Conservation (phyloP, 2,329 filamentous ascomycete species). For the Chalara sp. region DNA sequence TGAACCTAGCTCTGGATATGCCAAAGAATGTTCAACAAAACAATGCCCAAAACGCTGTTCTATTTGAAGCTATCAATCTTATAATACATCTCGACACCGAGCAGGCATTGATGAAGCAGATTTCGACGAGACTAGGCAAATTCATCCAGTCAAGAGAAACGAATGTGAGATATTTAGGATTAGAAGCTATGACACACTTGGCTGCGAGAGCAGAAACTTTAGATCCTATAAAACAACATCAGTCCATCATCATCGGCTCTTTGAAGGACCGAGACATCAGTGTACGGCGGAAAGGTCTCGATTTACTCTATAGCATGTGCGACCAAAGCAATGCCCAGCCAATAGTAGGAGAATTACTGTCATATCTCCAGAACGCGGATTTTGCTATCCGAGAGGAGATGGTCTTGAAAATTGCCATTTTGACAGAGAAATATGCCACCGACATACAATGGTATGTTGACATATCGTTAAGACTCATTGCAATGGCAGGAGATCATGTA, state of each 20-base stretch:
- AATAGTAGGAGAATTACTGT: conserved; percentile 87
- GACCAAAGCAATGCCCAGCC: conserved; percentile 89
- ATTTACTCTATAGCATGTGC: conserved; percentile 99
- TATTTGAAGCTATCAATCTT: conserved; percentile 97
- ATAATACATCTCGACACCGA: conserved; percentile 97
- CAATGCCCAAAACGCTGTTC: conserved; percentile 94
- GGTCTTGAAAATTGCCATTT: conserved; percentile 96
- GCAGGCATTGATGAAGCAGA: conserved; percentile 90
- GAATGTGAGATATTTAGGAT: conserved; percentile 89
- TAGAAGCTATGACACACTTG: conserved; percentile 97
- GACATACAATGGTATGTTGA: conserved; percentile 99
- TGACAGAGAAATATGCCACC: conserved; percentile 97
- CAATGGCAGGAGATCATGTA: conserved; percentile 95
- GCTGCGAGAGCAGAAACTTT: conserved; percentile 89
- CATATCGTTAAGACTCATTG: conserved; percentile 87
- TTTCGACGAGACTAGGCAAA: conserved; percentile 81
- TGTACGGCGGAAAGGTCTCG: conserved; percentile 89
- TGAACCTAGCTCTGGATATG: conserved; percentile 85
- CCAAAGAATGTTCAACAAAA: conserved; percentile 99
- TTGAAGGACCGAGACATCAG: conserved; percentile 95
- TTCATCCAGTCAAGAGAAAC: conserved; percentile 97
- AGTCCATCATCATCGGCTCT: conserved; percentile 90
- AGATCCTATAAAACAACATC: conserved; percentile 96
- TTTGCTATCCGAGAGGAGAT: conserved; percentile 98
- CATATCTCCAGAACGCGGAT: conserved; percentile 92